phyloP scores from a whole-genome alignment of 768 basidiomycete species.

The Mycena kentingensis region DNA sequence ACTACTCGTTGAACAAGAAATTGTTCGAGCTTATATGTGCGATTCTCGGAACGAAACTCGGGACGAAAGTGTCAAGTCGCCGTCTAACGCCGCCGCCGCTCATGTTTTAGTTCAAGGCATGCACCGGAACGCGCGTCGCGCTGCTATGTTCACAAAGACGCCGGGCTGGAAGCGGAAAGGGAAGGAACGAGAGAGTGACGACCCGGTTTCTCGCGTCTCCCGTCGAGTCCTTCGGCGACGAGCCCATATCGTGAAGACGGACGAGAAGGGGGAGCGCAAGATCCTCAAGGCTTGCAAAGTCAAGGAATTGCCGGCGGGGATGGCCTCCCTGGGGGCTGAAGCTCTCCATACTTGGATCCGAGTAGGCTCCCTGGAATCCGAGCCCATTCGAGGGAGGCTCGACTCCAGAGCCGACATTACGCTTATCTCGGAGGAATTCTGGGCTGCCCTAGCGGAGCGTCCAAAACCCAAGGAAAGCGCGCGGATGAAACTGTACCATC shows the following conservation, averaged over 20 bases:
- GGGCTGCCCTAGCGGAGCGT: not conserved
- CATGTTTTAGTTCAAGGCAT: too few species aligned
- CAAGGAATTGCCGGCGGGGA: not conserved
- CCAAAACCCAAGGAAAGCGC: conserved; percentile 2
- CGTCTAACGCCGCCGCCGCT: too few species aligned
- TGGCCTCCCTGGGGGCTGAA: not conserved
- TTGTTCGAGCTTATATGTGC: conserved; percentile 1
- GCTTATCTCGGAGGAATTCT: conserved; percentile 16
- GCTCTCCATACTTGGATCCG: conserved; percentile 8
- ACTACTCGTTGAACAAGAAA: not conserved
- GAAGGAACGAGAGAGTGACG: not conserved
- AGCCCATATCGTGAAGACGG: not conserved
- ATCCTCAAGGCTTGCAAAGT: not conserved
- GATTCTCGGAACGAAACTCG: not conserved
- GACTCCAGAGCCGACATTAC: conserved; percentile 21
- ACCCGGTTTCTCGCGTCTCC: not conserved
- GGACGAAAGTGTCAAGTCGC: too few species aligned
- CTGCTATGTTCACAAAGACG: not conserved
- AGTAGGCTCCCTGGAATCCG: not conserved
- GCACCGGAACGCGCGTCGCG: too few species aligned
- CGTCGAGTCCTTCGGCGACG: not conserved
- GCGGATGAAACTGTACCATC: conserved; percentile 13
- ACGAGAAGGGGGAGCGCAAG: not conserved
- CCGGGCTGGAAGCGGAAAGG: not conserved
- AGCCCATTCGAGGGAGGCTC: not conserved